Conservation (phyloP, 306 rosid species). For the Parietaria judaica region DNA sequence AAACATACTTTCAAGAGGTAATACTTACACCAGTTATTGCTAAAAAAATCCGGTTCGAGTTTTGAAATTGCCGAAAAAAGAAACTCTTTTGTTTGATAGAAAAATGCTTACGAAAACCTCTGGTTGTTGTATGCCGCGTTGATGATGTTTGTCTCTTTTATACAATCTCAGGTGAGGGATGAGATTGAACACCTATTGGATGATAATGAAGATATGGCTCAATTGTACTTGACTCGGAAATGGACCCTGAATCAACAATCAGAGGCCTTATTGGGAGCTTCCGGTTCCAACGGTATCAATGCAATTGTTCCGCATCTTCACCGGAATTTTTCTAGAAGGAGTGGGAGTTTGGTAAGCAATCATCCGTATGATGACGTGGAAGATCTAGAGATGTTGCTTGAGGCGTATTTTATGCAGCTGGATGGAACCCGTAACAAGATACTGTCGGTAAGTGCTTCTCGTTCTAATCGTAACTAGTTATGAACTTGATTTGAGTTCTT, state of each 20-base stretch:
- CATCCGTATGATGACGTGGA: conserved; percentile 65
- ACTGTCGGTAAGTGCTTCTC: conserved; percentile 65
- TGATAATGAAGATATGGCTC: conserved; percentile 96
- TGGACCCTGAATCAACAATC: conserved; percentile 73
- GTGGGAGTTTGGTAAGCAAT: conserved; percentile 63
- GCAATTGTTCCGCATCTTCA: conserved; percentile 32
- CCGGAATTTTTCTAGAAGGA: conserved; percentile 51
- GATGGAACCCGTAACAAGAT: conserved; percentile 98
- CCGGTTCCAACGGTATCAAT: conserved; percentile 38
- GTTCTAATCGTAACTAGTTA: background rate
- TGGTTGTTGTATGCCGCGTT: background rate
- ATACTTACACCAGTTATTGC: no score
- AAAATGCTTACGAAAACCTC: no score
- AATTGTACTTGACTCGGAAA: conserved; percentile 86
- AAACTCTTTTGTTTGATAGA: no score
- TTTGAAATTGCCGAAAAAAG: no score
- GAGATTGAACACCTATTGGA: conserved; percentile 93
- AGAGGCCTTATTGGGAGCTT: conserved; percentile 47
- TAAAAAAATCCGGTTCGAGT: no score
- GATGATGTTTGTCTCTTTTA: background rate
- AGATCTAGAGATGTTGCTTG: conserved; percentile 97
- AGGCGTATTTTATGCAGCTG: conserved; percentile 95
- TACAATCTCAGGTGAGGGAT: conserved; percentile 65
- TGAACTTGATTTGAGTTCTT: no score
- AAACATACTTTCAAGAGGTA: no score